Evolutionary conservation across 257 asterid species (phyloP).

Genomic region (Solanum bulbocastanum): DNA sequence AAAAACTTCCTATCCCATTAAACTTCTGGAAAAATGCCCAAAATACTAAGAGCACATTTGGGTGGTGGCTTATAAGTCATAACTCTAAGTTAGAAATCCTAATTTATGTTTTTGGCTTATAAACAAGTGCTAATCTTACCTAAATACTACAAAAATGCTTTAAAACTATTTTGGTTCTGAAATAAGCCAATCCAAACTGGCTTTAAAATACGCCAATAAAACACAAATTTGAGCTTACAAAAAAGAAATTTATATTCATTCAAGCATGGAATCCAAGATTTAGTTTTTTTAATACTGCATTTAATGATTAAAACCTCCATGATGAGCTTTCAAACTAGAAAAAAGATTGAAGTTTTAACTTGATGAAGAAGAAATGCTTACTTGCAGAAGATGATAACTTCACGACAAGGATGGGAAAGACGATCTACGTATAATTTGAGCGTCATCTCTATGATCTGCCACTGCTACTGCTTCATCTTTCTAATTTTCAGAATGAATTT

Average conservation of each 20-base stretch:
- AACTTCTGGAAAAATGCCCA: background rate
- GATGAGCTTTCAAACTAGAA: too few species aligned
- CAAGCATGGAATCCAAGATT: background rate
- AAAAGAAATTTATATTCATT: too few species aligned
- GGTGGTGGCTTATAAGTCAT: background rate
- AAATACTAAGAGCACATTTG: too few species aligned
- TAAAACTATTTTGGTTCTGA: too few species aligned
- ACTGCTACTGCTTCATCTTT: too few species aligned
- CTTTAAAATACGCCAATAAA: too few species aligned
- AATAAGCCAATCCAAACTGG: too few species aligned
- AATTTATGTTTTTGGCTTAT: too few species aligned
- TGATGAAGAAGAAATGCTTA: slow-evolving; percentile 2
- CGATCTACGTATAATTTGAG: slow-evolving; percentile 69
- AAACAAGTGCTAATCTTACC: too few species aligned
- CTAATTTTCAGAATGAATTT: background rate
- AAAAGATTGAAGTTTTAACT: too few species aligned
- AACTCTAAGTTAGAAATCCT: background rate
- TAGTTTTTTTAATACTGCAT: slow-evolving; percentile 34
- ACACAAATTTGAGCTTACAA: too few species aligned
- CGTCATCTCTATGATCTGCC: slow-evolving; percentile 20
- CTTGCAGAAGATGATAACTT: slow-evolving; percentile 83
- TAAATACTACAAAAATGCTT: too few species aligned
- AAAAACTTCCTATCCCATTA: background rate
- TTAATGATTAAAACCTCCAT: background rate
- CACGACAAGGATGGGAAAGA: slow-evolving; percentile 73